Percentiles rank a stretch among this genome's conserved stretches.
Evolutionary conservation across 768 basidiomycete species (phyloP).

Genomic region (Amylocystis lapponica): DNA sequence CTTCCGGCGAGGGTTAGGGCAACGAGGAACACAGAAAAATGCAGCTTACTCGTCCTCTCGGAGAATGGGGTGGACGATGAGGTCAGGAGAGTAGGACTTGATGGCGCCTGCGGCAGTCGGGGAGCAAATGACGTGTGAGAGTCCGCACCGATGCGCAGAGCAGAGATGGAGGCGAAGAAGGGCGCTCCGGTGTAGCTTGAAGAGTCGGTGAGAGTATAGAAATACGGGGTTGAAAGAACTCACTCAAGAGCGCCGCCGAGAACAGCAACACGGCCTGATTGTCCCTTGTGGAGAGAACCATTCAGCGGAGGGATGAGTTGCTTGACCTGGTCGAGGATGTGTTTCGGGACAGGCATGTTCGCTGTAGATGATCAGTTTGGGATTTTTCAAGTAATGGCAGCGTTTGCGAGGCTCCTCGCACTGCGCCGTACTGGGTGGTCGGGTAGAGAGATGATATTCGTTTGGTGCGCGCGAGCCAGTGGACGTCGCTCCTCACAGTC

Average conservation of each 20-base stretch:
- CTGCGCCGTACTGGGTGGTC: neutral
- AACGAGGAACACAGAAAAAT: neutral
- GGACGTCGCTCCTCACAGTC: too few species aligned
- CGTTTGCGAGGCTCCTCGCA: too few species aligned
- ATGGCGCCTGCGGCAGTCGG: constrained; percentile 89
- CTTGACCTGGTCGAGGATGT: constrained; percentile 65
- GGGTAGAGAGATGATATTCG: too few species aligned
- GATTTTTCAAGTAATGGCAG: too few species aligned
- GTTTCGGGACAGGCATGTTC: constrained; percentile 57
- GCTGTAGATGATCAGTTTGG: too few species aligned
- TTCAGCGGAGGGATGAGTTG: constrained; percentile 88
- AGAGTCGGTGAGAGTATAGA: constrained; percentile 1
- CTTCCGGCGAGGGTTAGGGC: too few species aligned
- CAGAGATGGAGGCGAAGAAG: constrained; percentile 90
- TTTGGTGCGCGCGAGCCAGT: too few species aligned
- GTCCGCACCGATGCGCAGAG: constrained; percentile 87
- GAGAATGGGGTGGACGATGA: constrained; percentile 95
- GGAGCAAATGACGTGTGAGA: constrained; percentile 96
- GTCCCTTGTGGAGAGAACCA: constrained; percentile 88
- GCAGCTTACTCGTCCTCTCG: constrained; percentile 55
- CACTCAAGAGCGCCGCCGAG: constrained; percentile 93
- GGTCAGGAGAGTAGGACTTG: constrained; percentile 94
- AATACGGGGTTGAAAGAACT: too few species aligned
- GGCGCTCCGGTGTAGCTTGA: constrained; percentile 93
- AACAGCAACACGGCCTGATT: constrained; percentile 93